These are phyloP conservation scores for Rhizopus stolonifer DNA, from an alignment of 371 early-diverging fungal genomes.

Conservation along the genomic window DNA sequence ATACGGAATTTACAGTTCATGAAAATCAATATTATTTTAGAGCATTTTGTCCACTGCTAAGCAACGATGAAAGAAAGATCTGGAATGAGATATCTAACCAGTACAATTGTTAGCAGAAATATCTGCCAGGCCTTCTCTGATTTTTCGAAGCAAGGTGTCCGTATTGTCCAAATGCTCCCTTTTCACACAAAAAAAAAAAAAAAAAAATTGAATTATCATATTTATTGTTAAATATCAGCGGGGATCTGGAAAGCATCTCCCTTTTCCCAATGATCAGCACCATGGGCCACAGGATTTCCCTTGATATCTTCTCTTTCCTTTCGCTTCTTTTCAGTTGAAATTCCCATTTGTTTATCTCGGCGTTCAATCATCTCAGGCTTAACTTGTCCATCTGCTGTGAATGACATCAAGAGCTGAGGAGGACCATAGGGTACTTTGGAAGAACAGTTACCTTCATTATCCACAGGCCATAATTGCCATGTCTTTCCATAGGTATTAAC, in stretches of 20 bases:
- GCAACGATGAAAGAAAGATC: too few relatives aligned
- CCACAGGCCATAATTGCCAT: constrained; percentile 36
- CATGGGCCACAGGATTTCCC: neutral
- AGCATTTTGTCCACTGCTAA: too few relatives aligned
- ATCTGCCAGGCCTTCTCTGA: too few relatives aligned
- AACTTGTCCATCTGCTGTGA: constrained; percentile 22
- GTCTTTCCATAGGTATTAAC: constrained; percentile 42
- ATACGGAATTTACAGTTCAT: too few relatives aligned
- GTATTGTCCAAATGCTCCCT: too few relatives aligned
- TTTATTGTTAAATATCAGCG: neutral
- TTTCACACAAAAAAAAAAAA: too few relatives aligned
- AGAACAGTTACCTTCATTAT: constrained; percentile 19
- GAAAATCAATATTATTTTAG: too few relatives aligned
- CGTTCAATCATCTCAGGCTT: neutral
- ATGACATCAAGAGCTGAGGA: constrained; percentile 23
- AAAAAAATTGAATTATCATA: too few relatives aligned
- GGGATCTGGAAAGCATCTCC: neutral
- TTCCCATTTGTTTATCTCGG: neutral
- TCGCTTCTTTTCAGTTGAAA: neutral
- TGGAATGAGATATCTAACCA: too few relatives aligned
- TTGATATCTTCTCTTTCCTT: neutral
- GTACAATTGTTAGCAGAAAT: too few relatives aligned
- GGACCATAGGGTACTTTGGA: constrained; percentile 16
- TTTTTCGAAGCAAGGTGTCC: too few relatives aligned
- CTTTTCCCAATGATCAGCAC: constrained; percentile 1